phyloP scores from a whole-genome alignment of 805 yeast species.

The Nakazawaea ishiwadae region DNA sequence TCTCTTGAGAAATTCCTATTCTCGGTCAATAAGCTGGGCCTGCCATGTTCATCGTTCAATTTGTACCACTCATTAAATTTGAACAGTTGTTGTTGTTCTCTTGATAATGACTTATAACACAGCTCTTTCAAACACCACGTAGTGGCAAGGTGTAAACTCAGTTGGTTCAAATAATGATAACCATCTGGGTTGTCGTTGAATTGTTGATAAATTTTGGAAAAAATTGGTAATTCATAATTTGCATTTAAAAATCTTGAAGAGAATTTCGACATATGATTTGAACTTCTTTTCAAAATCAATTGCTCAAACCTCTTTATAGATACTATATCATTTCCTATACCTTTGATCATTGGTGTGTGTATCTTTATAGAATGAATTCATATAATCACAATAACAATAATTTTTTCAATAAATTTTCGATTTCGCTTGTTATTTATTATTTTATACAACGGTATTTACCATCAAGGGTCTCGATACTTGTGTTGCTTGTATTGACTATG shows the following conservation, averaged over 20 bases:
- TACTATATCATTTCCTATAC: conserved; percentile 7
- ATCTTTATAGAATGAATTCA: not conserved
- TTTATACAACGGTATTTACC: conserved; percentile 14
- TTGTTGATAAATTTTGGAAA: not conserved
- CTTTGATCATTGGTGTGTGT: conserved; percentile 7
- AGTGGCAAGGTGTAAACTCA: conserved; percentile 38
- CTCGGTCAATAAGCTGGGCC: conserved; percentile 36
- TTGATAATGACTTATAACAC: conserved; percentile 53
- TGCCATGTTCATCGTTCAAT: conserved; percentile 28
- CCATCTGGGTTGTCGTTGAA: not conserved
- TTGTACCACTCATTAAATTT: conserved; percentile 60
- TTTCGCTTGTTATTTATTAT: conserved; percentile 25
- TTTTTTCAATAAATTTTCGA: conserved; percentile 21
- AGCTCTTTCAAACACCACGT: conserved; percentile 79
- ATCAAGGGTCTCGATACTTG: not conserved
- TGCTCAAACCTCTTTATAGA: conserved; percentile 1
- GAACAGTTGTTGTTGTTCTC: conserved; percentile 45
- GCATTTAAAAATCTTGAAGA: conserved; percentile 1
- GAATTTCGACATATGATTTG: conserved; percentile 1
- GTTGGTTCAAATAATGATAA: not conserved
- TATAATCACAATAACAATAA: conserved; percentile 3
- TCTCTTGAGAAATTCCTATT: conserved; percentile 31
- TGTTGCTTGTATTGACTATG: conserved; percentile 25
- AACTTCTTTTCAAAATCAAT: conserved; percentile 1
- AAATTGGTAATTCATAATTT: conserved; percentile 2